These are phyloP conservation scores for Exophiala spinifera DNA, from an alignment of 2,329 filamentous ascomycete genomes.

Conservation along the genomic window DNA sequence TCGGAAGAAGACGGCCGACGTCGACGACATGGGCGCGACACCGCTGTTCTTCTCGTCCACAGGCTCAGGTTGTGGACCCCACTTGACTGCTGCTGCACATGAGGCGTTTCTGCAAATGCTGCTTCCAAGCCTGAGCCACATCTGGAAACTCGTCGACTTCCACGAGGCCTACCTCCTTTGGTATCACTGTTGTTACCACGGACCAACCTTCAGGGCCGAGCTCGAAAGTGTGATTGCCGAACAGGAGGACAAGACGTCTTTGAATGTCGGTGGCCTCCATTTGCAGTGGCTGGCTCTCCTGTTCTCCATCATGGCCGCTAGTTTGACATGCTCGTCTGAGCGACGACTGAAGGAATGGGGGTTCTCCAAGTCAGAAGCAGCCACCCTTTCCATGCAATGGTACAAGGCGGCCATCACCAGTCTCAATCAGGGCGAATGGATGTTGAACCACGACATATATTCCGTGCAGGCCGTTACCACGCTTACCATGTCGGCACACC, in stretches of 20 bases:
- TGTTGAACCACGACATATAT: constrained; percentile 42
- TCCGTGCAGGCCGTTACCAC: constrained; percentile 48
- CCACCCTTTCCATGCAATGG: constrained; percentile 44
- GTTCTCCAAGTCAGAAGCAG: constrained; percentile 42
- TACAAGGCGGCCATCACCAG: constrained; percentile 46
- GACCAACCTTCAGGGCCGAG: constrained; percentile 25
- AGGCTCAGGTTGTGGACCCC: constrained; percentile 1
- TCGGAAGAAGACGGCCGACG: not conserved
- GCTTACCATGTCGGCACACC: constrained; percentile 48
- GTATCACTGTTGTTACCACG: constrained; percentile 26
- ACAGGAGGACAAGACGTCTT: constrained; percentile 9
- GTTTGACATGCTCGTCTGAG: constrained; percentile 23
- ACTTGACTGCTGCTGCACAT: constrained; percentile 9
- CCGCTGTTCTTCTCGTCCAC: not conserved
- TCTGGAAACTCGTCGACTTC: constrained; percentile 24
- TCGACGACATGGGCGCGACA: not conserved
- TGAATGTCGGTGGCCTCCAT: constrained; percentile 25
- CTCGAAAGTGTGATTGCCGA: constrained; percentile 21
- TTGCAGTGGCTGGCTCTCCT: constrained; percentile 24
- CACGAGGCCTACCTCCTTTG: constrained; percentile 23
- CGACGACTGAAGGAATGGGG: constrained; percentile 41
- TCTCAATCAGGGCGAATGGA: constrained; percentile 48
- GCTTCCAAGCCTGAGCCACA: constrained; percentile 16
- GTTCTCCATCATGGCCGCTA: constrained; percentile 24
- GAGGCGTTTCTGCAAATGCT: constrained; percentile 24